phyloP scores from a whole-genome alignment of 2,329 filamentous ascomycete genomes.

The Tympanopsis confertula region DNA sequence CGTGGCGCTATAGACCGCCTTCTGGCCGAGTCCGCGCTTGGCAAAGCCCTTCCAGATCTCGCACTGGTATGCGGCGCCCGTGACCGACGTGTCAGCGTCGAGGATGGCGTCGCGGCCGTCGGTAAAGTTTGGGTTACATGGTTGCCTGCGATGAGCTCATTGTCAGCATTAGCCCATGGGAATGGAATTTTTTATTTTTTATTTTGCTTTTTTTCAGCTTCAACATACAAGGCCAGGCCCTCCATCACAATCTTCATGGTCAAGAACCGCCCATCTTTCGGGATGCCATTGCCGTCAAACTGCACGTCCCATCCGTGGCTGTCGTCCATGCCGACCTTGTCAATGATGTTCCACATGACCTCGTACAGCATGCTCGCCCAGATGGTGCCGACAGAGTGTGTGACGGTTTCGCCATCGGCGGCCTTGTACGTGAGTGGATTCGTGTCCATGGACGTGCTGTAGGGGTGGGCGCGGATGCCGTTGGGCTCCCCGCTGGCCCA shows the following conservation, averaged over 20 bases:
- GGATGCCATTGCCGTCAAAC: slow-evolving; percentile 28
- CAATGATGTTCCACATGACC: slow-evolving; percentile 44
- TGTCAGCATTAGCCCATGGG: neutral
- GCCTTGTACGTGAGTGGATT: slow-evolving; percentile 38
- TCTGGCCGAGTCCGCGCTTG: slow-evolving; percentile 38
- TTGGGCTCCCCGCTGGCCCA: slow-evolving; percentile 30
- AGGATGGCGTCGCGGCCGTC: slow-evolving; percentile 41
- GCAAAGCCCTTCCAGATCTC: slow-evolving; percentile 42
- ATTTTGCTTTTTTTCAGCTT: too few relatives aligned
- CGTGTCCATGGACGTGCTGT: slow-evolving; percentile 33
- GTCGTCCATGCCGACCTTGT: slow-evolving; percentile 38
- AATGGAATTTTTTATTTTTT: too few relatives aligned
- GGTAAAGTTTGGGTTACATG: slow-evolving; percentile 41
- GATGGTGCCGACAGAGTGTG: slow-evolving; percentile 36
- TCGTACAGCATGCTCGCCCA: slow-evolving; percentile 43
- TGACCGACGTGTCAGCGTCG: slow-evolving; percentile 39
- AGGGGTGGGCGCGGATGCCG: slow-evolving; percentile 36
- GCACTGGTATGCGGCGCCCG: slow-evolving; percentile 35
- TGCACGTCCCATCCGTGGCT: slow-evolving; percentile 23
- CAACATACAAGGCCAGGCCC: slow-evolving; percentile 30
- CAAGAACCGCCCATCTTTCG: slow-evolving; percentile 38
- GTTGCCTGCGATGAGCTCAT: slow-evolving; percentile 22
- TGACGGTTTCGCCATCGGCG: slow-evolving; percentile 21
- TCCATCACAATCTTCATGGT: slow-evolving; percentile 38
- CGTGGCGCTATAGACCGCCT: slow-evolving; percentile 12